These are phyloP conservation scores for Dictyostelium capitatum DNA, from an alignment of 78 protist species.

Conservation along the genomic window DNA sequence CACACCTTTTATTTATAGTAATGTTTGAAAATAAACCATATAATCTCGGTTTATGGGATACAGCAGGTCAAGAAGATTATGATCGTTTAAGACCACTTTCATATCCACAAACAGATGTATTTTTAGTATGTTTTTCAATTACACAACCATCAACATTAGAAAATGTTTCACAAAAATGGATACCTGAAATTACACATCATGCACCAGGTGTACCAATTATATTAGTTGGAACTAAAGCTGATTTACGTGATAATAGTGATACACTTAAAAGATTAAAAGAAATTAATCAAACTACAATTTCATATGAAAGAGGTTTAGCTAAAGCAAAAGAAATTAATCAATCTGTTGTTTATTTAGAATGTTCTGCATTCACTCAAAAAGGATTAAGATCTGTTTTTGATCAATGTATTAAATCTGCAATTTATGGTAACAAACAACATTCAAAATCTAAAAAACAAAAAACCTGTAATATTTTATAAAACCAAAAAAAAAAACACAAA, in stretches of 20 bases:
- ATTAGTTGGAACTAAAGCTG: constrained; percentile 89
- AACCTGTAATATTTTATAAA: constrained; percentile 43
- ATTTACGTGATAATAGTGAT: constrained; percentile 78
- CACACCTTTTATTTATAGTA: no score
- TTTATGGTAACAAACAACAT: constrained; percentile 26
- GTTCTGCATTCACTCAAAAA: constrained; percentile 94
- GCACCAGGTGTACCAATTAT: constrained; percentile 88
- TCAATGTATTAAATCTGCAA: constrained; percentile 78
- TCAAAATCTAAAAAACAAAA: constrained; percentile 23
- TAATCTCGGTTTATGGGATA: constrained; percentile 82
- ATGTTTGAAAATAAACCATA: constrained; percentile 70
- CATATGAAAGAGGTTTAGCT: constrained; percentile 37
- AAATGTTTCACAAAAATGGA: constrained; percentile 90
- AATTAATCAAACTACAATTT: constrained; percentile 45
- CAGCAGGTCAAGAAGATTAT: constrained; percentile 99
- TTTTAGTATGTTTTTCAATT: constrained; percentile 91
- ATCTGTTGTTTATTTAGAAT: constrained; percentile 88
- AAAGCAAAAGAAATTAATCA: constrained; percentile 71
- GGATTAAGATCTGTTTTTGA: constrained; percentile 91
- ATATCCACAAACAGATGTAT: constrained; percentile 96
- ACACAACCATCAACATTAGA: constrained; percentile 88
- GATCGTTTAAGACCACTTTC: constrained; percentile 98
- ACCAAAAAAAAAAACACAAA: constrained; percentile 3
- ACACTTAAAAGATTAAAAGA: constrained; percentile 47
- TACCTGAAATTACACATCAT: constrained; percentile 91